These are phyloP conservation scores for Kodamaea nitidulidarum DNA, from an alignment of 805 yeast species.

Conservation along the genomic window DNA sequence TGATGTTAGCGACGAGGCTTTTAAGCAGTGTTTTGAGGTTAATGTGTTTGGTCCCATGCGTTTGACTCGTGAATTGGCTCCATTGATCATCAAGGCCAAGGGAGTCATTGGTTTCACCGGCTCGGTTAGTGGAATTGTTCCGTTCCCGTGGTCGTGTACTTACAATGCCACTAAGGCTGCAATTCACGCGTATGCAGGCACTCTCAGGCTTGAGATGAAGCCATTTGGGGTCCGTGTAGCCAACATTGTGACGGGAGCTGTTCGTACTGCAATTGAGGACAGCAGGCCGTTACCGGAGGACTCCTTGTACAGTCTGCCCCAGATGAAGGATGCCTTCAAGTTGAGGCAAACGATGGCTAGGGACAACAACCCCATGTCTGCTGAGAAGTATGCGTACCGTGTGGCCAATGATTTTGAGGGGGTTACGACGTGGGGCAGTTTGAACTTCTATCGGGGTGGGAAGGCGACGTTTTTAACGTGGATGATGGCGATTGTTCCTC, in stretches of 20 bases:
- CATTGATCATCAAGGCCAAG: slow-evolving; percentile 55
- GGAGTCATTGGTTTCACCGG: slow-evolving; percentile 76
- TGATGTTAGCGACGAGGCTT: slow-evolving; percentile 56
- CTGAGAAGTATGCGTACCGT: slow-evolving; percentile 52
- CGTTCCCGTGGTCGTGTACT: slow-evolving; percentile 67
- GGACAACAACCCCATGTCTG: slow-evolving; percentile 54
- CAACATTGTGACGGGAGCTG: slow-evolving; percentile 74
- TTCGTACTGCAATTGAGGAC: slow-evolving; percentile 59
- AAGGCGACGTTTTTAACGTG: not conserved
- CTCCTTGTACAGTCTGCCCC: slow-evolving; percentile 52
- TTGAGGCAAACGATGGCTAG: slow-evolving; percentile 57
- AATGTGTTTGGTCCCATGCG: slow-evolving; percentile 71
- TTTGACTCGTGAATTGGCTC: slow-evolving; percentile 53
- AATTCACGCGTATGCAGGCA: slow-evolving; percentile 64
- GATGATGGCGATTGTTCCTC: slow-evolving; percentile 3
- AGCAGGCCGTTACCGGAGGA: slow-evolving; percentile 52
- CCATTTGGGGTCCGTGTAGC: slow-evolving; percentile 70
- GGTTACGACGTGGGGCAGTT: slow-evolving; percentile 1
- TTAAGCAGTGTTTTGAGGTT: slow-evolving; percentile 53
- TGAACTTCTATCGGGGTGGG: slow-evolving; percentile 5
- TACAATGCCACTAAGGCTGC: slow-evolving; percentile 74
- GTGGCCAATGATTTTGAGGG: slow-evolving; percentile 47
- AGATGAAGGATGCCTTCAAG: slow-evolving; percentile 45
- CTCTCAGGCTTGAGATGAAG: slow-evolving; percentile 60
- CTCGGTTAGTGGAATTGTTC: slow-evolving; percentile 58